Conservation (phyloP, 2,329 filamentous ascomycete genomes). For the Colletotrichum incanum region DNA sequence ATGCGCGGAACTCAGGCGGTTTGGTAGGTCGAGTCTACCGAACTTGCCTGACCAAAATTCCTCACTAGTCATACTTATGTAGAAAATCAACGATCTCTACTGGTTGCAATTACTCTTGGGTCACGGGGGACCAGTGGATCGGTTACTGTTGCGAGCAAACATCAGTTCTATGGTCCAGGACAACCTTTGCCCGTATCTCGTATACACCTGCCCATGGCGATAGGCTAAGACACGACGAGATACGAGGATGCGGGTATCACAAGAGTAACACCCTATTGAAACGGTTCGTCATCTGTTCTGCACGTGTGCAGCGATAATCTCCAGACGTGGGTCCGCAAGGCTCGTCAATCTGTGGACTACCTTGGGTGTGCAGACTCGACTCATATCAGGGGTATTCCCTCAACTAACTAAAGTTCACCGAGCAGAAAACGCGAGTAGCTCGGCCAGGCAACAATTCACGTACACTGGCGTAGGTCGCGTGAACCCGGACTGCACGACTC, state of each 20-base stretch:
- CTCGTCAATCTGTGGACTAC: neutral
- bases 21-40: too few species aligned
- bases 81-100: neutral
- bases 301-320: neutral
- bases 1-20: neutral
- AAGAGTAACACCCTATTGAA: neutral
- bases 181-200: neutral
- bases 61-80: neutral
- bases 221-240: neutral
- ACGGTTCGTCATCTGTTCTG: neutral
- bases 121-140: neutral
- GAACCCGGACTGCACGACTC: neutral
- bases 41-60: neutral
- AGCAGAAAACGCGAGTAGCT: neutral
- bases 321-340: neutral
- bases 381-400: neutral
- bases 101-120: too few species aligned
- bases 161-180: neutral
- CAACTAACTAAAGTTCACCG: neutral
- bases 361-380: neutral
- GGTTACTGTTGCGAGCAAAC: neutral
- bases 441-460: neutral
- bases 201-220: neutral
- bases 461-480: too few species aligned
- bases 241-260: neutral